These are phyloP conservation scores for Oryza coarctata DNA, from an alignment of 176 grass and related monocot genomes.

Conservation along the genomic window DNA sequence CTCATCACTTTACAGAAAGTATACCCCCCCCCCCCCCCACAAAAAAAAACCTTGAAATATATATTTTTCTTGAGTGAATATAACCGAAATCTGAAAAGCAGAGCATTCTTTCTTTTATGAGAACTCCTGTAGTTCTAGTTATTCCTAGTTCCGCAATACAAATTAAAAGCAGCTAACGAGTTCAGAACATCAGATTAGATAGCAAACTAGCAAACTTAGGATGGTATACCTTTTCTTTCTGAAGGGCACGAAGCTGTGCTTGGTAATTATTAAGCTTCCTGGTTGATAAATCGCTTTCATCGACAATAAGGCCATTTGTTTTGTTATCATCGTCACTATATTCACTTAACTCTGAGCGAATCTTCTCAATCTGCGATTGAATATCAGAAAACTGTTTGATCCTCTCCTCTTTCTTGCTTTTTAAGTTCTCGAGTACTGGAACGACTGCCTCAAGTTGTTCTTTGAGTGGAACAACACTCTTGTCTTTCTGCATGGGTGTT, in stretches of 20 bases:
- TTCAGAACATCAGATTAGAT: slow-evolving; percentile 18
- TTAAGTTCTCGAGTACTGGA: slow-evolving; percentile 69
- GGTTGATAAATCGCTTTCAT: slow-evolving; percentile 79
- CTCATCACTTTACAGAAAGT: neutral
- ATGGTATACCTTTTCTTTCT: slow-evolving; percentile 91
- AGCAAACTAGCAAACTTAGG: neutral
- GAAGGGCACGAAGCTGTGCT: slow-evolving; percentile 63
- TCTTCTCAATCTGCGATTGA: slow-evolving; percentile 75
- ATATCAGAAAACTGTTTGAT: slow-evolving; percentile 66
- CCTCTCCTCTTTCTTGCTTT: slow-evolving; percentile 75
- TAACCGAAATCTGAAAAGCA: neutral
- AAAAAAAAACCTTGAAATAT: slow-evolving; percentile 5
- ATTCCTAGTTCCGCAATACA: neutral
- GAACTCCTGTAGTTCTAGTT: neutral
- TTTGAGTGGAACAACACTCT: slow-evolving; percentile 53
- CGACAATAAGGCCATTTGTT: slow-evolving; percentile 3
- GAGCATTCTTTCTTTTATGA: slow-evolving; percentile 14
- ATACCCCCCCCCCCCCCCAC: too few species aligned
- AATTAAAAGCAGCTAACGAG: neutral
- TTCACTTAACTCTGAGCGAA: slow-evolving; percentile 63
- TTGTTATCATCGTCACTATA: slow-evolving; percentile 25
- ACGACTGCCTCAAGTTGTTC: slow-evolving; percentile 64
- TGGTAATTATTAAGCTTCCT: slow-evolving; percentile 73
- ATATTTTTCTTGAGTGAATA: slow-evolving; percentile 1
- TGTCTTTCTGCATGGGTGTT: slow-evolving; percentile 70